Base-by-base conservation (phyloP, 345 rosid genomes). In the Hirschfeldia incana region DNA sequence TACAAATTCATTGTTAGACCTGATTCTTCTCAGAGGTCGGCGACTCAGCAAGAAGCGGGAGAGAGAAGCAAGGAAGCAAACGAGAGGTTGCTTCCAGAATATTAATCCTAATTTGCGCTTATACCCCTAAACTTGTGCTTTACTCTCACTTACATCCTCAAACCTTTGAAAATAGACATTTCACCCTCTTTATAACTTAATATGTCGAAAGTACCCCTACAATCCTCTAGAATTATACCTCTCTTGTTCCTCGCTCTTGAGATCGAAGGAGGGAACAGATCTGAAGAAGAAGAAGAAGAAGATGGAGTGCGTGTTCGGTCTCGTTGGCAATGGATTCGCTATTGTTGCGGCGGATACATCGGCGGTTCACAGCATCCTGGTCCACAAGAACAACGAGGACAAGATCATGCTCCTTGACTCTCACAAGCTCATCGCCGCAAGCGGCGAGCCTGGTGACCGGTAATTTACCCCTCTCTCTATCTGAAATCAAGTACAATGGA, bases 391-490 rank as follows among this genome's bases (percentile, higher is more conserved):
- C 60, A 86, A 94, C 72, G 99, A 94, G 77, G 99, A 93, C 87
- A 95, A 95, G 85, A 91, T 95, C 90, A 95, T 95, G 98, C 27
- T 51, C 34, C 99, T 95, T 72, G 99, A 95, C 67, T 92, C 97
- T 36, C 97, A 93, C 87, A 95, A 94, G 86, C 97, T 94, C 78
- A 67, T 90, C 83, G 98, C 98, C 68, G 98, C 99, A 29, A 92
- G 98, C 74, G 99, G 99, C 34, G 98, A 93, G 87, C 83, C 99
- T 36, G 97, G 98, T 57, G 98, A 94, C 82, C 84, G 97, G 97
- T 92, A 73, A 63, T n/a, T n/a, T 2, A 4, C 15, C n/a, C 51
- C 42, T 2, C 10, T 37, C 8, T n/a, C n/a, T n/a, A n/a, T n/a
- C n/a, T n/a, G n/a, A n/a, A n/a, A n/a, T n/a, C n/a, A n/a, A n/a